Conservation (phyloP, 371 early-diverging fungal species). For the Nematocida ironsii region DNA sequence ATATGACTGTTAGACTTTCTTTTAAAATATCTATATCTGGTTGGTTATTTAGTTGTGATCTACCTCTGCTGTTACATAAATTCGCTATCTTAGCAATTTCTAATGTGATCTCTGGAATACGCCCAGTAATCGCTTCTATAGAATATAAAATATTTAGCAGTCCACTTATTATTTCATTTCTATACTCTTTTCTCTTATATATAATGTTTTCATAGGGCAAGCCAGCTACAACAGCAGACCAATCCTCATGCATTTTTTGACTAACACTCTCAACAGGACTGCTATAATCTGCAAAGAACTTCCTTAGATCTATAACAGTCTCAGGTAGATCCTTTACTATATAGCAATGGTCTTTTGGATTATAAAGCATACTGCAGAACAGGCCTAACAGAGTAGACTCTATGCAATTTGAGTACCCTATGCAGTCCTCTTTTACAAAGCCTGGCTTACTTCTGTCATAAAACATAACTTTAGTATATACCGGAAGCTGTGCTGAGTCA, state of each 20-base stretch:
- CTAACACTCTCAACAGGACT: not conserved
- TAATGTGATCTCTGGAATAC: not conserved
- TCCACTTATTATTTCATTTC: not conserved
- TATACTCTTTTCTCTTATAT: not conserved
- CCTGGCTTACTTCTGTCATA: not conserved
- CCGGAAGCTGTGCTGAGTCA: not conserved
- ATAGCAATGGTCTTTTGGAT: not conserved
- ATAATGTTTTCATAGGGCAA: not conserved
- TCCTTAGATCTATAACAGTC: not conserved
- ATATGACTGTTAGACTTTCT: not conserved
- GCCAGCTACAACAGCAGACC: not conserved
- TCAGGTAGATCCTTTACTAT: not conserved
- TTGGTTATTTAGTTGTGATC: not conserved
- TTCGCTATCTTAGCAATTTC: not conserved
- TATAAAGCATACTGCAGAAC: not conserved
- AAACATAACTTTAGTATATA: not conserved
- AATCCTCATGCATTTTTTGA: not conserved
- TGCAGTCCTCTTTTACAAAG: not conserved
- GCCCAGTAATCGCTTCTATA: not conserved
- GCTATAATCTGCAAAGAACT: slow-evolving; percentile 15
- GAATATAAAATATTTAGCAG: not conserved
- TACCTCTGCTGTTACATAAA: not conserved
- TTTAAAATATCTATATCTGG: not conserved
- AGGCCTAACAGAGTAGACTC: not conserved
- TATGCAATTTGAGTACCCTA: not conserved